Conservation (phyloP, 495 filamentous ascomycete species). For the Lophium mytilinum region DNA sequence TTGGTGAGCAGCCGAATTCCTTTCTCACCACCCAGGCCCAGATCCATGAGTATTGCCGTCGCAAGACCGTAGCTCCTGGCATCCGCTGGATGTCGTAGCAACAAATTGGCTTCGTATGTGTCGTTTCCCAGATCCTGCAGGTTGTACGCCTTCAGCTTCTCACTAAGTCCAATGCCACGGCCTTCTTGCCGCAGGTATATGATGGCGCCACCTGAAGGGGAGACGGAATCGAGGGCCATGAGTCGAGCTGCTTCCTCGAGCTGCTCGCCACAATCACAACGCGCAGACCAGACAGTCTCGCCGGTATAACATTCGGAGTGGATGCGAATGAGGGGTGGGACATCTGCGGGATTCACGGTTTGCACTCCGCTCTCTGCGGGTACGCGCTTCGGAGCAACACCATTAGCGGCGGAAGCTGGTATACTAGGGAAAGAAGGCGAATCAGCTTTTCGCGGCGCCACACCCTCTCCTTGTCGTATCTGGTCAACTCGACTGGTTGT, state of each 20-base stretch:
- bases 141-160: constrained; percentile 98
- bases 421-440: background rate
- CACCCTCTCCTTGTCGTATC: constrained; percentile 33
- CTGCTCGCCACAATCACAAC: constrained; percentile 97
- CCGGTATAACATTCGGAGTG: constrained; percentile 99
- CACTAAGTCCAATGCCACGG: constrained; percentile 84
- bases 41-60: constrained; percentile 84
- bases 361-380: background rate
- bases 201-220: constrained; percentile 72
- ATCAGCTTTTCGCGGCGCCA: background rate
- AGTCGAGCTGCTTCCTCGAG: constrained; percentile 90
- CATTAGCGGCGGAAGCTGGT: constrained; percentile 1
- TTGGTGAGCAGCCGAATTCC: constrained; percentile 89
- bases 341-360: background rate
- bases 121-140: constrained; percentile 91
- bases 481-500: constrained; percentile 49
- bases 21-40: constrained; percentile 57
- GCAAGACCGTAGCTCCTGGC: constrained; percentile 89
- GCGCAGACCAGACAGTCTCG: constrained; percentile 94
- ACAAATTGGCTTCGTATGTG: constrained; percentile 90
- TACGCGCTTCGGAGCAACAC: background rate
- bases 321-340: constrained; percentile 74
- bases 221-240: constrained; percentile 68
- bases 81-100: constrained; percentile 89
- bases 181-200: constrained; percentile 95